Base-by-base conservation (phyloP, 2,329 filamentous ascomycete genomes). In the Seiridium cupressi region DNA sequence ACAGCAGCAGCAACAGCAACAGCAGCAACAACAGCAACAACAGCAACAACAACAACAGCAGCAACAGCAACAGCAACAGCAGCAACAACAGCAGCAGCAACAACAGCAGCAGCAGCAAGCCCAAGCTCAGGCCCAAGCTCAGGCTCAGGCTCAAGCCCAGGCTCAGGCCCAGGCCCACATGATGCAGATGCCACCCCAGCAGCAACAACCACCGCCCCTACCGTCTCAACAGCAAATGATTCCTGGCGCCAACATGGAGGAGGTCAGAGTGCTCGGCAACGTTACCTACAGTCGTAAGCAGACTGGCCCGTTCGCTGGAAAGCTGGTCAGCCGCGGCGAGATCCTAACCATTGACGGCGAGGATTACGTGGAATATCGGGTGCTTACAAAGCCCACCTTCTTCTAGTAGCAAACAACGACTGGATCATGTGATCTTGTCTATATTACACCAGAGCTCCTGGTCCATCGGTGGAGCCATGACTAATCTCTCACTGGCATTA, bases 281-380 rank as follows among this genome's bases (percentile, higher is more conserved):
- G 74, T 87, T 68, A 87, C 85, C 69, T 89, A 89, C 64, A 84
- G 87, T 71, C 81, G 85, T 58, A 88, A 87, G 73, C 71, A 79
- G 38, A 85, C 73, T 3, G 86, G 86, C 0, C 84, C 85, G 0
- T 88, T 89, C 61, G 77, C 81, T 62, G 86, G 85, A 32, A 87
- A 87, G 69, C 79, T 88, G n/a, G 85, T 87, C 36, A 86, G 83
- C 51, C 80, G 84, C 61, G 83, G 85, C 4, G 81, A 81, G 8
- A 84, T 89, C 31, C 81, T 89, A 66, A 87, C 76, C 53, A 89
- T 89, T 61, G 85, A 89, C 61, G 86, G 85, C 31, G 86, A 89
- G 68, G 86, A 89, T 63, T 89, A 86, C 62, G 85, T 89, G 40
- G 86, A 89, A 69, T 89, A 89, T 64, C 81, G 86, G 2, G 84